These are phyloP conservation scores for Epichloe bromicola DNA, from an alignment of 2,329 filamentous ascomycete species.

Conservation along the genomic window DNA sequence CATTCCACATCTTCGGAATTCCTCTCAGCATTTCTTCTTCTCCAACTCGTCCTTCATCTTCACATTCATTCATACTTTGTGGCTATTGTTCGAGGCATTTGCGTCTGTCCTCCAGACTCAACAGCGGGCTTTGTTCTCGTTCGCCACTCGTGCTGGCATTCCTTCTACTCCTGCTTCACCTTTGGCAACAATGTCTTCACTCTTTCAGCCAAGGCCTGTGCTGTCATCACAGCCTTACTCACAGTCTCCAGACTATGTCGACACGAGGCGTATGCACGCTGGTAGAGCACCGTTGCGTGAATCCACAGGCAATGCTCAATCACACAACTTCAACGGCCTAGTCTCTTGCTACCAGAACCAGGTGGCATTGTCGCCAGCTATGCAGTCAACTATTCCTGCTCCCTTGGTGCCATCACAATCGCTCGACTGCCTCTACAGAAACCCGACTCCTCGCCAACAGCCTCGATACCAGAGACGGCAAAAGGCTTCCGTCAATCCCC, in stretches of 20 bases:
- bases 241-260: slow-evolving; percentile 32
- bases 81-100: slow-evolving; percentile 16
- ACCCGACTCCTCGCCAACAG: slow-evolving; percentile 24
- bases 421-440: slow-evolving; percentile 26
- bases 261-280: slow-evolving; percentile 27
- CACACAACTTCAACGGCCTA: slow-evolving; percentile 26
- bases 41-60: slow-evolving; percentile 19
- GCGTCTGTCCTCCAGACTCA: slow-evolving; percentile 6
- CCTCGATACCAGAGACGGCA: slow-evolving; percentile 21
- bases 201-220: slow-evolving; percentile 31
- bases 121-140: slow-evolving; percentile 15
- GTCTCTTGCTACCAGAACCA: slow-evolving; percentile 32
- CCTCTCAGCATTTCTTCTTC: slow-evolving; percentile 30
- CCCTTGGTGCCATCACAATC: slow-evolving; percentile 39
- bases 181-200: slow-evolving; percentile 21
- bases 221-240: slow-evolving; percentile 39
- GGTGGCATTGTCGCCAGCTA: slow-evolving; percentile 28
- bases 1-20: slow-evolving; percentile 30
- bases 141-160: slow-evolving; percentile 18
- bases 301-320: slow-evolving; percentile 38
- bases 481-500: slow-evolving; percentile 38
- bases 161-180: slow-evolving; percentile 14
- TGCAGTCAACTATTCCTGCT: slow-evolving; percentile 35
- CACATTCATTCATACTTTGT: slow-evolving; percentile 15
- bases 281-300: slow-evolving; percentile 36